Conservation (phyloP, 352 stramenopile species). For the Phytophthora sp. region DNA sequence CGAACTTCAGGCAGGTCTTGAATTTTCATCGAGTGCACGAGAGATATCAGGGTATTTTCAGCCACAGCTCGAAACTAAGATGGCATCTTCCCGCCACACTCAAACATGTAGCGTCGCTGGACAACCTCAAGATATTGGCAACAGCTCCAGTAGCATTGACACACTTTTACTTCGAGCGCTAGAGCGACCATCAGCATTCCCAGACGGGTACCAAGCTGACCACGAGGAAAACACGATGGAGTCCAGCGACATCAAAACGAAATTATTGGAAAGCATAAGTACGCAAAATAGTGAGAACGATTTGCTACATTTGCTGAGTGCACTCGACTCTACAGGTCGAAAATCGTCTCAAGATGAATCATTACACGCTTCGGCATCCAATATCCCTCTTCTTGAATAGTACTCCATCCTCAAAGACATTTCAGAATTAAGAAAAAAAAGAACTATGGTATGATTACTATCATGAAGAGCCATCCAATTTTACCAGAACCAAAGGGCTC, state of each 20-base stretch:
- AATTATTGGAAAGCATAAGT: constrained; percentile 17
- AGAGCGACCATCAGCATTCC: constrained; percentile 10
- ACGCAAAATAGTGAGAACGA: constrained; percentile 25
- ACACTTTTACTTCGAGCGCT: constrained; percentile 35
- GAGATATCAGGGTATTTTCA: constrained; percentile 20
- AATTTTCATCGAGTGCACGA: constrained; percentile 6
- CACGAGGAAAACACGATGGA: constrained; percentile 23
- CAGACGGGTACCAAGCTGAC: constrained; percentile 28
- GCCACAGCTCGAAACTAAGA: background rate
- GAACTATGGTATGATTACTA: too few relatives aligned
- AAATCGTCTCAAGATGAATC: background rate
- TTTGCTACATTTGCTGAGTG: constrained; percentile 23
- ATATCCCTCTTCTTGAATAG: background rate
- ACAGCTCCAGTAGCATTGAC: constrained; percentile 41
- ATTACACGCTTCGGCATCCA: background rate
- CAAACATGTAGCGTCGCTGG: background rate
- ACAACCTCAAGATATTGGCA: constrained; percentile 19
- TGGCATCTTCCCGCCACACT: background rate
- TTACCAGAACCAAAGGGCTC: constrained; percentile 15
- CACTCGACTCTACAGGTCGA: constrained; percentile 16
- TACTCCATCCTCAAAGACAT: too few relatives aligned
- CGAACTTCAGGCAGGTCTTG: constrained; percentile 39
- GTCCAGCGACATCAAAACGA: constrained; percentile 9
- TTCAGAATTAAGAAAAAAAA: too few relatives aligned
- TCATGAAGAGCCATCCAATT: constrained; percentile 21